These are phyloP conservation scores for Cryphonectria naterciae DNA, from an alignment of 2,329 filamentous ascomycete species.

Conservation along the genomic window DNA sequence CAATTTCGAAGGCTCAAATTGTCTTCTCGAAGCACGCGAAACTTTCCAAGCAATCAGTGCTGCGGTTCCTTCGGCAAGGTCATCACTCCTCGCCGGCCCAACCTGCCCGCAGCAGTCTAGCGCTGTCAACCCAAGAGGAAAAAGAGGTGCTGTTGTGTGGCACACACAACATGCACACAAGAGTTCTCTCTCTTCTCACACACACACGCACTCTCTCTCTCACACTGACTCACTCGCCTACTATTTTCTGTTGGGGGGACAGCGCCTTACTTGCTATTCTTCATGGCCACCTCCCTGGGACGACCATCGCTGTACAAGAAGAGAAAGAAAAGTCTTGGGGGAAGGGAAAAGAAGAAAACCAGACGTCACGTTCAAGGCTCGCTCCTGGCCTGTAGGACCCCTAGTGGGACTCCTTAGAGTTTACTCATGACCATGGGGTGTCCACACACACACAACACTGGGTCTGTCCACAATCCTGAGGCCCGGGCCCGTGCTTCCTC, in stretches of 20 bases:
- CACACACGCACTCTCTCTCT: too few relatives aligned
- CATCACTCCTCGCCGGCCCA: background rate
- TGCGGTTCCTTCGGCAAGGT: conserved; percentile 2
- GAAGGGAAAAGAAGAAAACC: background rate
- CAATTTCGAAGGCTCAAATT: conserved; percentile 24
- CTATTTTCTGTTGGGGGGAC: background rate
- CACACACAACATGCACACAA: background rate
- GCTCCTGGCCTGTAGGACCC: background rate
- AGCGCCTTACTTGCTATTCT: background rate
- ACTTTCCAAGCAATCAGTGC: conserved; percentile 20
- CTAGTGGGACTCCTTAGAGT: background rate
- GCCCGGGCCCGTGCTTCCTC: background rate
- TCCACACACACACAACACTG: background rate
- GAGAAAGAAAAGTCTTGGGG: background rate
- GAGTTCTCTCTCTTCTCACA: too few relatives aligned
- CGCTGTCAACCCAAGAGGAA: background rate
- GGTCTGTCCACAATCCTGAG: background rate
- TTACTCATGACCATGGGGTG: background rate
- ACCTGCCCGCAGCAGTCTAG: background rate
- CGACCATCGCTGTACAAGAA: background rate
- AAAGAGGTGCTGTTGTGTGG: background rate
- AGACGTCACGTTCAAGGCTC: background rate
- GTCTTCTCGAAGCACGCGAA: conserved; percentile 29
- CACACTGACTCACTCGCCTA: too few relatives aligned
- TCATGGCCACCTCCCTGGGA: background rate